Base-by-base conservation (phyloP, 257 asterid genomes). In the Solanum chmielewskii region DNA sequence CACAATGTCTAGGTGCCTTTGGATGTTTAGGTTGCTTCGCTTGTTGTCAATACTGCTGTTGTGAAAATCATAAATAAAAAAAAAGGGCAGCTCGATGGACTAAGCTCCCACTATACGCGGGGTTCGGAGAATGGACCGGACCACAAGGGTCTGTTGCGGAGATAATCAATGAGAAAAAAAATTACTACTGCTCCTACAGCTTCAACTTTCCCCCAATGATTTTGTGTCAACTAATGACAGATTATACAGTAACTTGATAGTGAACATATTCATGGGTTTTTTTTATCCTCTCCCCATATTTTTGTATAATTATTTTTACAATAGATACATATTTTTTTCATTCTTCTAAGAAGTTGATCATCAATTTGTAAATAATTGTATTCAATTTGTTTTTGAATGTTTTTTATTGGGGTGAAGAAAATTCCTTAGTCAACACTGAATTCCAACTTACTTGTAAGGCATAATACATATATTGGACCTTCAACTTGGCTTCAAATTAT, bases 11-110 rank as follows among this genome's bases (percentile, higher is more conserved):
- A 37, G 92, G 95, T 21, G 93, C 94, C 47, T 75, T 94, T 88
- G 98, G 98, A 4, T 95, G 98, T 85, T 86, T 97, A 81, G 95
- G 98, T 56, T 97, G 99, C 88, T 92, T 77, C 86, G 47, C 85
- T 86, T 95, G 98, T 84, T 94, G 98, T 77, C 86, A 84, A 4
- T 90, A 83, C 18, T 95, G 97, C 89, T 95, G 97, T 86, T 88
- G 76, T 23, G 98, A 92, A 77, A 66, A 84, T 0, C 93, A 94
- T 8, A 52, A 91, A 68, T 92, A 5, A 25, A 25, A 10, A 10
- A 56, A 25, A 64, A 64, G 29, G 35, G 71, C 16, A 25, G 71
- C 18, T 11, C 33, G 4, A 12, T 64, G 71, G 71, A 64, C 35
- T 25, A 64, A 64, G 35, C 71, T 64, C 33, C 9, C 71, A 12